A percentile compares a stretch with the other conserved stretches of the same genome.
Evolutionary conservation across 306 rosid species (phyloP).

Genomic region (Myrica gale): DNA sequence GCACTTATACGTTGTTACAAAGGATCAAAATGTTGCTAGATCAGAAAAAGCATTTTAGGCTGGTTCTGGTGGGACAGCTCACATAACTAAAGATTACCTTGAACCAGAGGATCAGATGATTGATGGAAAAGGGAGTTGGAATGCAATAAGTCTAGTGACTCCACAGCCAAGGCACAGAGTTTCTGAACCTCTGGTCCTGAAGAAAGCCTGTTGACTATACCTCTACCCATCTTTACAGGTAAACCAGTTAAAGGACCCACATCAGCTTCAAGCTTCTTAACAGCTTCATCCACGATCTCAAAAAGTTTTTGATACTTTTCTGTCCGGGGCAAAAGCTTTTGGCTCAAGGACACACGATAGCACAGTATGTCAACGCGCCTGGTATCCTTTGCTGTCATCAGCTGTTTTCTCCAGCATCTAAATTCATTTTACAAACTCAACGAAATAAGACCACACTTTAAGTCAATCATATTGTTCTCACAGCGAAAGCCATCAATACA

Average conservation of each 20-base stretch:
- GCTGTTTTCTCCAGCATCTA: conserved; percentile 88
- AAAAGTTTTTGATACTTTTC: conserved; percentile 51
- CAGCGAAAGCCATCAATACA: not conserved
- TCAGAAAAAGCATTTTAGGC: not conserved
- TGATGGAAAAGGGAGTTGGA: conserved; percentile 34
- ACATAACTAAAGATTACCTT: conserved; percentile 46
- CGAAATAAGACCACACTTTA: conserved; percentile 8
- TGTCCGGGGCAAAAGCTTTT: conserved; percentile 80
- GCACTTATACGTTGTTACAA: not conserved
- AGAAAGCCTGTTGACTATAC: conserved; percentile 96
- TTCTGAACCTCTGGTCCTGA: conserved; percentile 94
- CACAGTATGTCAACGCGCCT: conserved; percentile 91
- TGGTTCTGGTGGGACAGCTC: not conserved
- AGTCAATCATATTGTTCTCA: not conserved
- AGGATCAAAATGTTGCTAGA: not conserved
- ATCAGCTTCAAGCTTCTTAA: conserved; percentile 82
- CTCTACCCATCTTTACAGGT: conserved; percentile 88
- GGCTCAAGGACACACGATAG: conserved; percentile 84
- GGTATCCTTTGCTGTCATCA: conserved; percentile 71
- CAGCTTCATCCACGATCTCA: conserved; percentile 66
- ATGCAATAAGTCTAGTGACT: conserved; percentile 60
- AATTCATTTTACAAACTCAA: conserved; percentile 26
- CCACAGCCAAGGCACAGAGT: conserved; percentile 75
- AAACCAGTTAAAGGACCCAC: conserved; percentile 77
- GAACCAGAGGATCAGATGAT: conserved; percentile 31